phyloP scores from a whole-genome alignment of 148 eudicot genomes.

The Nepenthes gracilis region DNA sequence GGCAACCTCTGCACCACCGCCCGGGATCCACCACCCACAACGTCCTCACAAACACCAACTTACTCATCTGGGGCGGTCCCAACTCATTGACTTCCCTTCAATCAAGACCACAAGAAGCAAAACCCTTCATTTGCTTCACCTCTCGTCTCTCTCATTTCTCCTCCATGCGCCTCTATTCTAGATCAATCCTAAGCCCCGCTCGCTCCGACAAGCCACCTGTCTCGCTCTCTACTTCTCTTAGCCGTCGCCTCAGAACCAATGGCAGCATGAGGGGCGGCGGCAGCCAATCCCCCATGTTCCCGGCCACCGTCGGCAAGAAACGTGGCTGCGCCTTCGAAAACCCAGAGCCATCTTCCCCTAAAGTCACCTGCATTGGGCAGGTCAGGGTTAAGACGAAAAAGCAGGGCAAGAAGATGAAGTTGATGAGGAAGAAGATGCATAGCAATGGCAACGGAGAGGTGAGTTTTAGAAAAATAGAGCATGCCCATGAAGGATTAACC shows the following conservation, averaged over 20 bases:
- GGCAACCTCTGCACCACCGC: no score
- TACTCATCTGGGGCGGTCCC: no score
- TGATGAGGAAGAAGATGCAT: constrained; percentile 14
- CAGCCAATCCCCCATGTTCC: constrained; percentile 49
- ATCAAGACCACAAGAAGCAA: constrained; percentile 1
- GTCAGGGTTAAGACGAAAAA: constrained; percentile 81
- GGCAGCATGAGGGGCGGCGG: constrained; percentile 42
- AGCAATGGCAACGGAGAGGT: constrained; percentile 20
- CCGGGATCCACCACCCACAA: no score
- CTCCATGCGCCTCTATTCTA: constrained; percentile 44
- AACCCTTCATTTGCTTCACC: constrained; percentile 44
- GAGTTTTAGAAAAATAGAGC: constrained; percentile 43
- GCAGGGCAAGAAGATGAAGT: constrained; percentile 41
- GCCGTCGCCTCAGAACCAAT: constrained; percentile 42
- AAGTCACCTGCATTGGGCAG: constrained; percentile 92
- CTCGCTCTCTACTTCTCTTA: constrained; percentile 37
- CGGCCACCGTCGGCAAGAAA: constrained; percentile 22
- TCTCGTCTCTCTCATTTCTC: constrained; percentile 43
- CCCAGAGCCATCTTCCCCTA: constrained; percentile 85
- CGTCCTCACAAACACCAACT: no score
- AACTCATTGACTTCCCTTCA: no score
- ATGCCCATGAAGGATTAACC: constrained; percentile 1
- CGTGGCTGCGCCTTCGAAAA: constrained; percentile 43
- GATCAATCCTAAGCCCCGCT: constrained; percentile 45
- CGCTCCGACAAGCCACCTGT: constrained; percentile 21